Percentiles rank a stretch among this genome's conserved stretches.
These are phyloP conservation scores for Penicillium diatomitis DNA, from an alignment of 495 filamentous ascomycete genomes.

Conservation along the genomic window DNA sequence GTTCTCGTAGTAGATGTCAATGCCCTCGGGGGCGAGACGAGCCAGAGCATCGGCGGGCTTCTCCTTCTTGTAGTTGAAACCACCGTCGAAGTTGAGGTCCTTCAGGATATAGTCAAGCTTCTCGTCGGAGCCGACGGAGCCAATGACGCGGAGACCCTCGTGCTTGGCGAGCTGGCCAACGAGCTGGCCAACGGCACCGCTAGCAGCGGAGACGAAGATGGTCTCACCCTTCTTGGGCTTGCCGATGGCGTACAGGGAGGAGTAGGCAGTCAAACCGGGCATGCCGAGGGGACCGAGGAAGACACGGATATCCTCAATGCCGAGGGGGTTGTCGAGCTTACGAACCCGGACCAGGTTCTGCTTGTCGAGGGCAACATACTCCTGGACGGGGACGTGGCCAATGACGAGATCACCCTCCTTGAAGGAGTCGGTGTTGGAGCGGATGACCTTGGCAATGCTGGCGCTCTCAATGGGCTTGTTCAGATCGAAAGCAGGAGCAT, in stretches of 20 bases:
- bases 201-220: slow-evolving; percentile 75
- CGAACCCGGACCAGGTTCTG: slow-evolving; percentile 21
- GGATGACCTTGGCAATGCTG: slow-evolving; percentile 53
- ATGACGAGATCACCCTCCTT: slow-evolving; percentile 58
- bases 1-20: slow-evolving; percentile 96
- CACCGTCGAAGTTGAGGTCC: slow-evolving; percentile 58
- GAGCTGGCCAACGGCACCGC: slow-evolving; percentile 75
- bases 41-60: slow-evolving; percentile 58
- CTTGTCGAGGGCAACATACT: slow-evolving; percentile 41
- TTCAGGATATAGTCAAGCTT: slow-evolving; percentile 60
- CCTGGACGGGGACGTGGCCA: slow-evolving; percentile 49
- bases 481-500: slow-evolving; percentile 48
- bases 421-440: slow-evolving; percentile 53
- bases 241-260: slow-evolving; percentile 71
- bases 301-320: slow-evolving; percentile 36
- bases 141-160: slow-evolving; percentile 79
- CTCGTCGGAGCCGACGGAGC: slow-evolving; percentile 58
- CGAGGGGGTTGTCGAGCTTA: slow-evolving; percentile 36
- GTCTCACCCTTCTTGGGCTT: slow-evolving; percentile 83
- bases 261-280: slow-evolving; percentile 81
- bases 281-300: slow-evolving; percentile 74
- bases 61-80: slow-evolving; percentile 74
- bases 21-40: slow-evolving; percentile 68
- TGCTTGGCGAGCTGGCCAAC: slow-evolving; percentile 83
- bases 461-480: slow-evolving; percentile 48